phyloP scores from a whole-genome alignment of 2,329 filamentous ascomycete genomes.

The Diaporthe nobilis region DNA sequence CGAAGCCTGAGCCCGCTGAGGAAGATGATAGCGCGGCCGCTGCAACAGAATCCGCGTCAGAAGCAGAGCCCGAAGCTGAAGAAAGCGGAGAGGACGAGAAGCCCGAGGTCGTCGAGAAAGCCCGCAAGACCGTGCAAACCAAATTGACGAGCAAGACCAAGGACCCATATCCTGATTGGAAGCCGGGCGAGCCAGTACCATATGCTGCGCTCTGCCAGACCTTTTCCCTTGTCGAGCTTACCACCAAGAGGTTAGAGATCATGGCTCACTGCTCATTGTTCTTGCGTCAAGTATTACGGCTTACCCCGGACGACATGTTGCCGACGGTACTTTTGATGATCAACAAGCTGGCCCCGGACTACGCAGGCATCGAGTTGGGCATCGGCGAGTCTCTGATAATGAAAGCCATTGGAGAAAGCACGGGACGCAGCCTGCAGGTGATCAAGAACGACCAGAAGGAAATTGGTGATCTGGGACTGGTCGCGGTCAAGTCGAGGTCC shows the following conservation, averaged over 20 bases:
- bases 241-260: slow-evolving; percentile 90
- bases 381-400: slow-evolving; percentile 98
- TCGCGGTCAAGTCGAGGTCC: slow-evolving; percentile 94
- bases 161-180: slow-evolving; percentile 96
- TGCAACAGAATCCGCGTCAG: slow-evolving; percentile 61
- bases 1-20: slow-evolving; percentile 56
- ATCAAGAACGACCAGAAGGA: slow-evolving; percentile 98
- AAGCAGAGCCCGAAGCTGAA: slow-evolving; percentile 64
- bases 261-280: slow-evolving; percentile 91
- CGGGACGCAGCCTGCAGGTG: slow-evolving; percentile 86
- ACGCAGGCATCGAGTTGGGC: slow-evolving; percentile 95
- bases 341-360: slow-evolving; percentile 97
- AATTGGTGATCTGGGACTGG: slow-evolving; percentile 93
- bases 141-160: slow-evolving; percentile 75
- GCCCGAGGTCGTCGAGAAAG: slow-evolving; percentile 80
- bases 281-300: slow-evolving; percentile 90
- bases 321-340: slow-evolving; percentile 95
- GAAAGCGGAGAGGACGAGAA: slow-evolving; percentile 72
- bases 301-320: slow-evolving; percentile 90
- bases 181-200: slow-evolving; percentile 87
- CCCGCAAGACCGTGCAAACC: slow-evolving; percentile 83
- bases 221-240: slow-evolving; percentile 95
- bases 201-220: slow-evolving; percentile 96
- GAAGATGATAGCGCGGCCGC: slow-evolving; percentile 61
- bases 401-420: slow-evolving; percentile 97